Base-by-base conservation (phyloP, 1,284 basidiomycete species). In the Trichosporon sp. region DNA sequence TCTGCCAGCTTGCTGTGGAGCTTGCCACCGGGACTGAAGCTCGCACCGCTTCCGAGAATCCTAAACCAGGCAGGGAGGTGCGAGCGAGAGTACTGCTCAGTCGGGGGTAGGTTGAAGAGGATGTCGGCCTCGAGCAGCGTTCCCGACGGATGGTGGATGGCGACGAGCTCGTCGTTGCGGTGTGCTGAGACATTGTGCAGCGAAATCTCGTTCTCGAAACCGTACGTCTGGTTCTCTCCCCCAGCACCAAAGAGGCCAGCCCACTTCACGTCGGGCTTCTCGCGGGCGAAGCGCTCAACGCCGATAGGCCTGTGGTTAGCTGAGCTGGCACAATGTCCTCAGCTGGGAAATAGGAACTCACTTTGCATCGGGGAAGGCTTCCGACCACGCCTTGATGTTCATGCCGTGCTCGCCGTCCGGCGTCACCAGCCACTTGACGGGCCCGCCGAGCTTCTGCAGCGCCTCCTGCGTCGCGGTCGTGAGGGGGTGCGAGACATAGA, bases 111-210 rank as follows among this genome's bases (percentile, higher is more conserved):
- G 84, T 98, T 98, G 86, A 96, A 91, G 4, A 98, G 81, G 61
- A 98, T 85, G 81, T 99, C 96, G 0, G 92, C 96, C 80, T 92
- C 87, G 70, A 98, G 88, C 68, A 98, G 85, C 0, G 91, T 90
- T 80, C 90, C 92, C 14, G 90, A 91, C 0, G 89, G 87, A 14
- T 86, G 85, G 80, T 98, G 96, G 73, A 92, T 88, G 82, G 96
- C 97, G 0, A 93, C 93, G 16, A 97, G 89, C 74, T 98, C 96
- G 80, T 93, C 90, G 81, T 94, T 96, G 76, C 86, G 86, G 82
- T 91, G 90, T 0, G 93, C 91, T 12, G 91, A 87, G 78, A 96
- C 94, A 80, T 91, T 92, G 78, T 93, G 78, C 0, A 77, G 72
- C 16, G 79, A 74, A 74, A 84, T 81, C 79, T 95, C 92, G 26